Evolutionary conservation across 805 yeast species (phyloP).

Genomic region (Sungouiozyma ichnusensis): DNA sequence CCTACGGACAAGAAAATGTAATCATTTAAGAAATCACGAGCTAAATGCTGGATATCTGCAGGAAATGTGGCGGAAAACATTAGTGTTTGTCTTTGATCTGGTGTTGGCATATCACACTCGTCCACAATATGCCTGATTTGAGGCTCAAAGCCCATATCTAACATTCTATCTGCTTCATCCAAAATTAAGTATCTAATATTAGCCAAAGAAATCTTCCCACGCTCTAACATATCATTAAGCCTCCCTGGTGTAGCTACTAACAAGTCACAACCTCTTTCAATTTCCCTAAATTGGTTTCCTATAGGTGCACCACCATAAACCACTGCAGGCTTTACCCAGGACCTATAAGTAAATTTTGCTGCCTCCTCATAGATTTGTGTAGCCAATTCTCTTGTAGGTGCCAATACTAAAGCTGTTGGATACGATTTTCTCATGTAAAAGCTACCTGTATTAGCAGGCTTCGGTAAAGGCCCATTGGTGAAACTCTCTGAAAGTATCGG

Average conservation of each 20-base stretch:
- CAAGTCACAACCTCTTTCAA: conserved; percentile 88
- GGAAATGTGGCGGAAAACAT: conserved; percentile 99
- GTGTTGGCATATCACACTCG: conserved; percentile 94
- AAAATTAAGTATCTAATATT: conserved; percentile 86
- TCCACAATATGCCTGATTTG: conserved; percentile 96
- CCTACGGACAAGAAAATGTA: conserved; percentile 95
- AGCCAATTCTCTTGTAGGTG: conserved; percentile 97
- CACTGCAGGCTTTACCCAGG: conserved; percentile 94
- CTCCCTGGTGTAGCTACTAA: conserved; percentile 98
- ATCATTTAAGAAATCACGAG: conserved; percentile 90
- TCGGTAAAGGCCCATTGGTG: conserved; percentile 68
- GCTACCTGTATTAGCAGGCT: conserved; percentile 28
- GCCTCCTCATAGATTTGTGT: conserved; percentile 94
- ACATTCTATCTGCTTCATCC: conserved; percentile 99
- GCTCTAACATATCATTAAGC: conserved; percentile 84
- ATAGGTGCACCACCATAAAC: conserved; percentile 98
- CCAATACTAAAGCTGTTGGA: conserved; percentile 90
- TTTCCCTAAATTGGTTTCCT: conserved; percentile 69
- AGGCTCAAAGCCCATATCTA: conserved; percentile 99
- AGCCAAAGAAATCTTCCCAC: conserved; percentile 80
- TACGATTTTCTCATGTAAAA: conserved; percentile 59
- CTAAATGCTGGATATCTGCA: conserved; percentile 87
- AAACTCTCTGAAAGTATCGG: conserved; percentile 89
- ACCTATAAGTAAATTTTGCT: conserved; percentile 88
- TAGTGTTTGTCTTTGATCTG: conserved; percentile 80